Percentiles rank a stretch among this genome's conserved stretches.
These are phyloP conservation scores for Heliophila coronopifolia DNA, from an alignment of 441 rosid genomes.

Conservation along the genomic window DNA sequence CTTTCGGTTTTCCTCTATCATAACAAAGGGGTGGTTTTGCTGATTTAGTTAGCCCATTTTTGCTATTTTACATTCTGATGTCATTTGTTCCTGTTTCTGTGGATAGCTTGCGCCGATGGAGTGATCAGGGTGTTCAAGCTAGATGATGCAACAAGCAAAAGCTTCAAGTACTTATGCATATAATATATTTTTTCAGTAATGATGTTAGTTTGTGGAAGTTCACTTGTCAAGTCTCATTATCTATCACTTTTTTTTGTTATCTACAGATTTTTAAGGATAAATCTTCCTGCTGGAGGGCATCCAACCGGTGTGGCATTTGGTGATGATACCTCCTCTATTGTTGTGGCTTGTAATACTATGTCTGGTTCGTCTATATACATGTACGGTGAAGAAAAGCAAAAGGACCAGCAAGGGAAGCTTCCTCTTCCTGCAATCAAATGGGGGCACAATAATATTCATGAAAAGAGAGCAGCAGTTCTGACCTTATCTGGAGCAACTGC, in stretches of 20 bases:
- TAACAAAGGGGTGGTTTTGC: too few species aligned
- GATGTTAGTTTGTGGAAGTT: not conserved
- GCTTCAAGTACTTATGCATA: slow-evolving; percentile 66
- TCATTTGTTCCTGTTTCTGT: slow-evolving; percentile 8
- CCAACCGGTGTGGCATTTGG: slow-evolving; percentile 68
- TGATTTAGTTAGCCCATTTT: not conserved
- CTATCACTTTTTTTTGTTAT: not conserved
- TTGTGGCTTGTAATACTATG: slow-evolving; percentile 59
- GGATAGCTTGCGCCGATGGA: slow-evolving; percentile 87
- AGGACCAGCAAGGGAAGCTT: slow-evolving; percentile 64
- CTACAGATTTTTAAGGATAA: slow-evolving; percentile 70
- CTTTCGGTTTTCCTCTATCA: too few species aligned
- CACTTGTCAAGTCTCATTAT: slow-evolving; percentile 7
- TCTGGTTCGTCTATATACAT: slow-evolving; percentile 70
- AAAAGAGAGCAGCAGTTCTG: slow-evolving; percentile 46
- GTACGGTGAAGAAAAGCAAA: slow-evolving; percentile 81
- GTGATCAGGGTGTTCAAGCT: slow-evolving; percentile 76
- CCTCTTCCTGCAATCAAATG: slow-evolving; percentile 85
- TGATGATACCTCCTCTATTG: slow-evolving; percentile 72
- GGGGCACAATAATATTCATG: slow-evolving; percentile 78
- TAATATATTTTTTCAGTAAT: not conserved
- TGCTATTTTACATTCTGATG: not conserved
- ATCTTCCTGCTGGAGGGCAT: slow-evolving; percentile 82
- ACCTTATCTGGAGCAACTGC: slow-evolving; percentile 66
- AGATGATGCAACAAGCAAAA: slow-evolving; percentile 90